Evolutionary conservation across 176 grass and related monocot genomes (phyloP), one percentile per base, ranked within the genome.

Genomic region (Oryza coarctata): DNA sequence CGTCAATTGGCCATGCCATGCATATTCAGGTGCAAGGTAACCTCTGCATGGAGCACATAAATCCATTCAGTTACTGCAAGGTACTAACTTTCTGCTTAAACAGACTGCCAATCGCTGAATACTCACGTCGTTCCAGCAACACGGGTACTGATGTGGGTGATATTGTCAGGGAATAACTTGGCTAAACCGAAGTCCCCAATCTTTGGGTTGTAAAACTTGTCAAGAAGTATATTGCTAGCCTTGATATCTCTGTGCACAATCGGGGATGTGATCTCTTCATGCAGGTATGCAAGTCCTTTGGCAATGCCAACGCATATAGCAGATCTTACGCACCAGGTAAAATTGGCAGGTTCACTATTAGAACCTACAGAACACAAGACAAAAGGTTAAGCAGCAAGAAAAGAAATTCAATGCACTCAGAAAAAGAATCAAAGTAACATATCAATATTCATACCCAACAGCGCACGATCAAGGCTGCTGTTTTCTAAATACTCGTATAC

Each of bases 191-290:
- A 99, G 62, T 99, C 97, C 55, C 97, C 97, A 8, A 99, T 99
- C 87, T 99, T 99, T 22, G 97, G 83, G 12, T 11, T 26, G 80
- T 88, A 99, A 65, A 87, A 74, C 31, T 3, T 75, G 87, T 90
- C 93, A 29, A 99, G 81, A 35, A 99, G 93, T 82, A 99, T 81
- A 63, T 99, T 99, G 76, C 97, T 99, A 74, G 97, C 93, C 80
- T 99, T 99, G 74, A 99, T 99, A 52, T 99, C 97, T 83, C 97
- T 88, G 28, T 99, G 97, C 17, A 99, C 93, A 44, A 96, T 95
- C 12, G 82, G 97, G 0, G 91, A 86, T 23, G 83, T 77, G 22
- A 92, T 84, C 82, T 90, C 93, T 83, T 99, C 97, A 23, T 99
- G 97, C 55, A 99, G 85, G 88, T 90, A 94, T 0, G 83, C 78